Percentiles rank a stretch among this genome's conserved stretches.
These are phyloP conservation scores for Plantago ovata DNA, from an alignment of 257 asterid species.

Conservation along the genomic window DNA sequence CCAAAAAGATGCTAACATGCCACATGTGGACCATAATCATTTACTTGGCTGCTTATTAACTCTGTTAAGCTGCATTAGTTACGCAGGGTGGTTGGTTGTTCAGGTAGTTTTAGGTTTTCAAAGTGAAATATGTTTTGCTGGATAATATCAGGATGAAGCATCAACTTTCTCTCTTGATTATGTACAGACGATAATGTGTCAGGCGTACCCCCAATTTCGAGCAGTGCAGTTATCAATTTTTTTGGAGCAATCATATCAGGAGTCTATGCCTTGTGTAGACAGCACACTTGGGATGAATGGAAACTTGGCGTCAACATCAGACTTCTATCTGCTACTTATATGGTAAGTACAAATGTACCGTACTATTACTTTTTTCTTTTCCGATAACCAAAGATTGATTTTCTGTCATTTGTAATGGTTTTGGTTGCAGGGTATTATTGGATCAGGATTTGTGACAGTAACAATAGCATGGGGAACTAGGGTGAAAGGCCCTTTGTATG, in stretches of 20 bases:
- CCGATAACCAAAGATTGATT: not conserved
- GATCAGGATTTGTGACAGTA: conserved; percentile 24
- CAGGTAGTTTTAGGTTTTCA: conserved; percentile 23
- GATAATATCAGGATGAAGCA: not conserved
- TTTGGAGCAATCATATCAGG: conserved; percentile 28
- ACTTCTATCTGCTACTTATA: conserved; percentile 28
- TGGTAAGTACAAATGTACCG: too few relatives aligned
- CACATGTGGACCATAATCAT: conserved; percentile 11
- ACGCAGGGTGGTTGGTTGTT: conserved; percentile 34
- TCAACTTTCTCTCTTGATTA: not conserved
- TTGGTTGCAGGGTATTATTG: conserved; percentile 31
- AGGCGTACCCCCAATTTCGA: conserved; percentile 29
- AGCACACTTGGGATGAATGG: conserved; percentile 30
- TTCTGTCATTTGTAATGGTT: not conserved
- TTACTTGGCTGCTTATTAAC: conserved; percentile 29
- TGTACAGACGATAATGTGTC: conserved; percentile 26
- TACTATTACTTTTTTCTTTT: not conserved
- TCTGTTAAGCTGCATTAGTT: conserved; percentile 24
- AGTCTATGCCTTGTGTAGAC: conserved; percentile 19
- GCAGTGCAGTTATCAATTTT: conserved; percentile 28
- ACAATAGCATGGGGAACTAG: conserved; percentile 27
- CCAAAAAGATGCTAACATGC: not conserved
- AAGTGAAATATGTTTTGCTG: not conserved
- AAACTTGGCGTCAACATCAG: conserved; percentile 38
- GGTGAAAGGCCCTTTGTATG: conserved; percentile 37